Evolutionary conservation across 1,284 basidiomycete species (phyloP), one percentile per base, ranked within the genome.

Genomic region (Nidula niveotomentosa): DNA sequence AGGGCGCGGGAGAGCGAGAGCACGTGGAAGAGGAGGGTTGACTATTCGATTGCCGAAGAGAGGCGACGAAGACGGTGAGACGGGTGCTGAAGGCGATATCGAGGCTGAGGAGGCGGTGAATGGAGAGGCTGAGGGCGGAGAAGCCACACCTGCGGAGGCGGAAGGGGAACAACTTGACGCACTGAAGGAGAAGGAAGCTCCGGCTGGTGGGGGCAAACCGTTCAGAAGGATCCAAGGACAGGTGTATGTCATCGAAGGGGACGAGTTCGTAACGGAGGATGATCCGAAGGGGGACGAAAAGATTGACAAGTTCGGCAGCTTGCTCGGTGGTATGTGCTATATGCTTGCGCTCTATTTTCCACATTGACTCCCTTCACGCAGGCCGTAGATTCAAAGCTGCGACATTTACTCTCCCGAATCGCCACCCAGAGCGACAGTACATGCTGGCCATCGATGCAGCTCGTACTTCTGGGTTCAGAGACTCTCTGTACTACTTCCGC

Each of bases 361-460:
- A 55, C 36, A 12, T 35, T 49, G 9, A 23, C 34, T 50, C 30
- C 49, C 48, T 41, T 23, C 49, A n/a, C 59, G 9, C 62, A 94
- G 93, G 88, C 45, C 86, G 96, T 50, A 80, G 83, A 56, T 98
- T 94, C 80, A 97, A 96, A 71, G 85, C 94, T 1, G 78, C 85
- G 50, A 96, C 95, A 1, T 98, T 98, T 67, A 76, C 84, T 12
- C 85, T 95, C 1, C 88, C 93, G 0, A 83, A 84, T 51, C 85
- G 96, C 54, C 82, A 98, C 66, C 88, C 93, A 5, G 83, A 93
- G 49, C 84, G 91, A 51, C 80, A 88, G 58, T 99, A 98, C 75
- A 93, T 97, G 82, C 89, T 99, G 46, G 94, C 96, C 9, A 98
- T 99, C 59, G 96, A 99, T 66, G 96, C 95, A 4, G 96, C 96